A percentile compares a stretch with the other conserved stretches of the same genome.
Evolutionary conservation across 1,284 basidiomycete genomes (phyloP).

Genomic region (Ganoderma lucidum): DNA sequence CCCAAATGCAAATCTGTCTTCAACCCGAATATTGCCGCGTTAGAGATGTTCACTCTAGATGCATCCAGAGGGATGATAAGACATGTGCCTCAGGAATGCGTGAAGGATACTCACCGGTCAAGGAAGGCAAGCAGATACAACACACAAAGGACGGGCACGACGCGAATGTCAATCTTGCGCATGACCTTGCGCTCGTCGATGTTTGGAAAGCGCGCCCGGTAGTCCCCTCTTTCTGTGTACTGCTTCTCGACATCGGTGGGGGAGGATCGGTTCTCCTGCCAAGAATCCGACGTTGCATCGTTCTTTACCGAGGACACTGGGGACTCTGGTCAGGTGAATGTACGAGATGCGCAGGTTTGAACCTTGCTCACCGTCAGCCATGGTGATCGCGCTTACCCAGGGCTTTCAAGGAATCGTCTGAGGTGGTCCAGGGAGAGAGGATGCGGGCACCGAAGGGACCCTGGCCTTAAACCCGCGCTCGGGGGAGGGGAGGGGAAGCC

Average conservation of each 20-base stretch:
- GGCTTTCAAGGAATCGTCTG: neutral
- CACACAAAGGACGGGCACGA: conserved; percentile 41
- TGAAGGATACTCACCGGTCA: conserved; percentile 38
- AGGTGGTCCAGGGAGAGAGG: conserved; percentile 4
- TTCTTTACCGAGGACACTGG: conserved; percentile 12
- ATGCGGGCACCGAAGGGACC: neutral
- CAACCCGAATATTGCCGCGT: conserved; percentile 41
- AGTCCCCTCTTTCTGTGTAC: conserved; percentile 33
- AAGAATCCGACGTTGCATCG: conserved; percentile 10
- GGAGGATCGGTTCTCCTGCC: conserved; percentile 18
- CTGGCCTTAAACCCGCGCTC: neutral
- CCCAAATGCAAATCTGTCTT: conserved; percentile 40
- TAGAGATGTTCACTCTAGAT: conserved; percentile 43
- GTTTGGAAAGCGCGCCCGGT: conserved; percentile 32
- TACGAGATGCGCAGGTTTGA: neutral
- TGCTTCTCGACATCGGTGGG: conserved; percentile 32
- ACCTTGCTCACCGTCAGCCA: conserved; percentile 4
- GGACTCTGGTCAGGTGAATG: neutral
- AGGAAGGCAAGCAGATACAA: conserved; percentile 44
- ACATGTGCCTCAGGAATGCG: too few species aligned
- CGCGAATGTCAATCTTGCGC: conserved; percentile 41
- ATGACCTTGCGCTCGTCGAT: conserved; percentile 40
- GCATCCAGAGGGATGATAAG: neutral
- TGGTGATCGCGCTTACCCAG: neutral
- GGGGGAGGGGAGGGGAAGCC: neutral